Percentiles rank a stretch among this genome's conserved stretches.
Evolutionary conservation across 2,329 filamentous ascomycete species (phyloP).

Genomic region (Talaromyces marneffei): DNA sequence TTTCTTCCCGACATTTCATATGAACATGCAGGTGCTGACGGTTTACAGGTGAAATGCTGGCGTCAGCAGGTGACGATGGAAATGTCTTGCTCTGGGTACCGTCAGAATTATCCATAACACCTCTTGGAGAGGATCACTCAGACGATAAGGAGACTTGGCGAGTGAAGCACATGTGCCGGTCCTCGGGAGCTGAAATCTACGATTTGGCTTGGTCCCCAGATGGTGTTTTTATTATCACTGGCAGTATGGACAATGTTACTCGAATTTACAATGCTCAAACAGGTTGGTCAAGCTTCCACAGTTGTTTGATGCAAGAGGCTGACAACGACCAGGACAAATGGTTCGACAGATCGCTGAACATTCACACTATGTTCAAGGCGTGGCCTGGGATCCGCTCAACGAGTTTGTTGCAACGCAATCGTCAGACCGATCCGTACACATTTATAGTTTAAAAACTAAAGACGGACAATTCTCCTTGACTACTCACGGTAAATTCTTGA

Average conservation of each 20-base stretch:
- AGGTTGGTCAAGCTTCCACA: constrained; percentile 50
- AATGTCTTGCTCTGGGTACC: constrained; percentile 97
- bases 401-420: constrained; percentile 98
- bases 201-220: constrained; percentile 99
- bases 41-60: constrained; percentile 73
- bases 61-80: constrained; percentile 92
- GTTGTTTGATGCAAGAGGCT: constrained; percentile 11
- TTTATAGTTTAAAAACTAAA: constrained; percentile 93
- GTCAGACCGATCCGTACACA: constrained; percentile 94
- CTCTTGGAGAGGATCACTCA: constrained; percentile 74
- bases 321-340: constrained; percentile 47
- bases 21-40: constrained; percentile 20
- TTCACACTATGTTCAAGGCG: constrained; percentile 96
- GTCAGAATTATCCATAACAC: constrained; percentile 64
- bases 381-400: constrained; percentile 96
- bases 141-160: constrained; percentile 98
- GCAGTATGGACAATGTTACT: constrained; percentile 98
- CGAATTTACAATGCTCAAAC: constrained; percentile 93
- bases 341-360: constrained; percentile 95
- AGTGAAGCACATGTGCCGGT: constrained; percentile 95
- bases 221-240: constrained; percentile 90
- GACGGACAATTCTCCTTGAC: constrained; percentile 87
- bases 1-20: neutral
- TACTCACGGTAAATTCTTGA: constrained; percentile 73
- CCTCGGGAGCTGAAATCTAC: constrained; percentile 92